These are phyloP conservation scores for Pholiota molesta DNA, from an alignment of 768 basidiomycete genomes.

Conservation along the genomic window DNA sequence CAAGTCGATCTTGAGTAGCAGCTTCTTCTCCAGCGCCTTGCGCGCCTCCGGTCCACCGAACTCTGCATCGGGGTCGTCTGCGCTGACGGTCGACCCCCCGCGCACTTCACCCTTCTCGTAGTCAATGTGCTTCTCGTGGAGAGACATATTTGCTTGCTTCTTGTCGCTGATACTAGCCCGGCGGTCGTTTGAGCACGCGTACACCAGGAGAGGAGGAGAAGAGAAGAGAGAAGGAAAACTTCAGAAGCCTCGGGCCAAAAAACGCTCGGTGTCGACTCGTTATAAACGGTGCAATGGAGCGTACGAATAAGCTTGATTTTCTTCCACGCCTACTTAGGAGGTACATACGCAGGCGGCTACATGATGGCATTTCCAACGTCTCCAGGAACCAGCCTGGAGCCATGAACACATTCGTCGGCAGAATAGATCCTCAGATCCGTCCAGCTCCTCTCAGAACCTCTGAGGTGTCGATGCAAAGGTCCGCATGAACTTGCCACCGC, in stretches of 20 bases:
- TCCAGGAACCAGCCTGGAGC: too few species aligned
- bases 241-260: neutral
- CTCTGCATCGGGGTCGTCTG: constrained; percentile 39
- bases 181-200: neutral
- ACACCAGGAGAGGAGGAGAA: neutral
- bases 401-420: neutral
- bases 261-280: neutral
- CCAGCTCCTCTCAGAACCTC: too few species aligned
- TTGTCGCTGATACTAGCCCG: neutral
- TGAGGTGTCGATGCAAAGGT: neutral
- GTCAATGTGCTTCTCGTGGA: constrained; percentile 10
- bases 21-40: constrained; percentile 49
- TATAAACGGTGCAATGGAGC: constrained; percentile 1
- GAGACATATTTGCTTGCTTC: neutral
- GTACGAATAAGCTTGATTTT: neutral
- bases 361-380: too few species aligned
- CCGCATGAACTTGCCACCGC: neutral
- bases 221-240: neutral
- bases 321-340: neutral
- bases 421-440: neutral
- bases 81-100: constrained; percentile 2
- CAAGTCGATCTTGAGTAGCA: constrained; percentile 58
- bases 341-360: too few species aligned
- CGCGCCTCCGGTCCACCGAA: constrained; percentile 52
- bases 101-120: constrained; percentile 14